These are phyloP conservation scores for Calonectria naviculata DNA, from an alignment of 2,329 filamentous ascomycete genomes.

Conservation along the genomic window DNA sequence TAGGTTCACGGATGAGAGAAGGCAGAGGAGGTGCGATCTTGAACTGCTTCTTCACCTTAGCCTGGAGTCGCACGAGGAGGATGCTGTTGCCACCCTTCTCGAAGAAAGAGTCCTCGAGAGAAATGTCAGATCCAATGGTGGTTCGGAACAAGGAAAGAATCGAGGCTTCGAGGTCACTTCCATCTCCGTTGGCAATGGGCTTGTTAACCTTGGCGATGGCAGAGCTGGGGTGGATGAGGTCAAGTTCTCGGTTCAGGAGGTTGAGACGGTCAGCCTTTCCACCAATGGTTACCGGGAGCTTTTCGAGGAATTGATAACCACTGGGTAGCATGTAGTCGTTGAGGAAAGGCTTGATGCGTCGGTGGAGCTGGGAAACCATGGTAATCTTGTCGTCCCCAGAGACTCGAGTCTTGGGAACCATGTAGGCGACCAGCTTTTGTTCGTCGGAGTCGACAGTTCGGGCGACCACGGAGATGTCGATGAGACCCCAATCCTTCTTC, in stretches of 20 bases:
- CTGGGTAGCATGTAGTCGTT: constrained; percentile 42
- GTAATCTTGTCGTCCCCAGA: constrained; percentile 18
- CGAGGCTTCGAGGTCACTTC: constrained; percentile 28
- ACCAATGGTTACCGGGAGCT: constrained; percentile 34
- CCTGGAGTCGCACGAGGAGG: constrained; percentile 38
- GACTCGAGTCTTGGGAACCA: constrained; percentile 32
- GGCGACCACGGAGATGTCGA: constrained; percentile 33
- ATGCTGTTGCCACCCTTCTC: constrained; percentile 40
- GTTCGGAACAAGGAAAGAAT: constrained; percentile 33
- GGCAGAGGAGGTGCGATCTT: constrained; percentile 38
- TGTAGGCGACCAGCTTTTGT: constrained; percentile 36
- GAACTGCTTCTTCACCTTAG: constrained; percentile 38
- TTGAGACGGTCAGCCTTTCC: constrained; percentile 38
- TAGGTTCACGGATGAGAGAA: constrained; percentile 38
- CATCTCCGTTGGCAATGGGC: constrained; percentile 1
- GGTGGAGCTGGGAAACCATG: constrained; percentile 30
- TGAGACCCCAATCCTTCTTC: constrained; percentile 16
- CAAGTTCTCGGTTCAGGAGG: constrained; percentile 26
- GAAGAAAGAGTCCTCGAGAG: constrained; percentile 37
- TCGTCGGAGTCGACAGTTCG: constrained; percentile 33
- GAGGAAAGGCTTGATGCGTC: constrained; percentile 31
- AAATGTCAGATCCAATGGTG: constrained; percentile 27
- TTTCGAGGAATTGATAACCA: constrained; percentile 34
- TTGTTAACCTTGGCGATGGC: constrained; percentile 10
- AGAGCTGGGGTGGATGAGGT: constrained; percentile 30